Percentiles rank a stretch among this genome's conserved stretches.
phyloP scores from a whole-genome alignment of 345 rosid species.

The Heritiera littoralis region DNA sequence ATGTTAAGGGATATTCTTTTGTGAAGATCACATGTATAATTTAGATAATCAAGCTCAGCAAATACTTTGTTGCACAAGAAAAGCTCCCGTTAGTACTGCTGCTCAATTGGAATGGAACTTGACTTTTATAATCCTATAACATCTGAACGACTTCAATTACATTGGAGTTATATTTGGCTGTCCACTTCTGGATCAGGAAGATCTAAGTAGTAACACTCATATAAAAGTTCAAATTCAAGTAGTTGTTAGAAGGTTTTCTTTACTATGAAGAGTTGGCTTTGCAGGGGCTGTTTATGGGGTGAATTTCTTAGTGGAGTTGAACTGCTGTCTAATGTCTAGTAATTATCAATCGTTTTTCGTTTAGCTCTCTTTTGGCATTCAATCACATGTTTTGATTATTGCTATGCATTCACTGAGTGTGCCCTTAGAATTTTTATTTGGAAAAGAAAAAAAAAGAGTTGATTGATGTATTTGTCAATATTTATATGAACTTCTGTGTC shows the following conservation, averaged over 20 bases:
- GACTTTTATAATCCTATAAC: background rate
- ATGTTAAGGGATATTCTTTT: background rate
- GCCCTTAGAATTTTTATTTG: background rate
- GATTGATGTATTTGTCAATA: background rate
- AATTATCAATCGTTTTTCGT: background rate
- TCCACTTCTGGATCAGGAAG: background rate
- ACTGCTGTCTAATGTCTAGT: background rate
- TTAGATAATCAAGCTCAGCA: background rate
- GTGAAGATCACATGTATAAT: background rate
- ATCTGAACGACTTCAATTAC: background rate
- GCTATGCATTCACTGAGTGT: background rate
- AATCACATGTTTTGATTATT: background rate
- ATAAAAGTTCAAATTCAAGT: background rate
- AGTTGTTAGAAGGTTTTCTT: conserved; percentile 3
- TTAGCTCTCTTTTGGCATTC: background rate
- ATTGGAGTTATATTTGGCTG: background rate
- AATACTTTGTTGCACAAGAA: background rate
- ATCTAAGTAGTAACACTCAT: background rate
- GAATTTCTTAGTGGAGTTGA: background rate
- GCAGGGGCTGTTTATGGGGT: background rate
- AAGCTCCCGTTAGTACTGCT: background rate
- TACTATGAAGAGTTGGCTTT: background rate
- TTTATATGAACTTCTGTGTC: background rate
- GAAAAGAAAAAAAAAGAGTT: background rate
- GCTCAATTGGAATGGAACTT: background rate